Evolutionary conservation across 2,329 filamentous ascomycete species (phyloP).

Genomic region (Claviceps maximensis): DNA sequence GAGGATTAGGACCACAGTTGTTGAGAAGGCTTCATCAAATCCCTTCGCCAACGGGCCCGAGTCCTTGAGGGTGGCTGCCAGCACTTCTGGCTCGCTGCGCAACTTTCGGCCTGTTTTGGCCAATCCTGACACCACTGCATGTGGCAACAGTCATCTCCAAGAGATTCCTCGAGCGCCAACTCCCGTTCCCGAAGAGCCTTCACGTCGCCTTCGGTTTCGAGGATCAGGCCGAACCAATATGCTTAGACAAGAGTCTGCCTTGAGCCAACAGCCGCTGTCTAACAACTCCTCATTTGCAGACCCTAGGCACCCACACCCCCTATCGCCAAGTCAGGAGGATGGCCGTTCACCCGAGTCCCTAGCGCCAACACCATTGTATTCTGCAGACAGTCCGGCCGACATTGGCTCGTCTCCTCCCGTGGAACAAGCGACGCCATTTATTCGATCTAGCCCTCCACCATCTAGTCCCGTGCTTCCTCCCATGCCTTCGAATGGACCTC

Average conservation of each 20-base stretch:
- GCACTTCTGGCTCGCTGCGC: constrained; percentile 76
- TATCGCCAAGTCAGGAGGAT: constrained; percentile 34
- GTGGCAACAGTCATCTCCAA: constrained; percentile 42
- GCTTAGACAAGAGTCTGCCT: constrained; percentile 47
- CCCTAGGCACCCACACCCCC: constrained; percentile 25
- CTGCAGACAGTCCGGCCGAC: constrained; percentile 59
- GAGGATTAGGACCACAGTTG: constrained; percentile 63
- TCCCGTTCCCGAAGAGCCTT: constrained; percentile 46
- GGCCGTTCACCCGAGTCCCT: constrained; percentile 42
- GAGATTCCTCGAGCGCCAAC: constrained; percentile 66
- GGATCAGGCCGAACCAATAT: constrained; percentile 17
- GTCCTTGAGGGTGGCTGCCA: constrained; percentile 79
- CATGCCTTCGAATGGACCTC: constrained; percentile 45
- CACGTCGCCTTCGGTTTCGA: constrained; percentile 15
- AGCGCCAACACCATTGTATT: constrained; percentile 37
- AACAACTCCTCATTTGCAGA: constrained; percentile 33
- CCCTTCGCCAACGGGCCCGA: constrained; percentile 63
- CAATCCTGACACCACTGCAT: constrained; percentile 26
- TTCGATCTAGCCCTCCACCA: constrained; percentile 48
- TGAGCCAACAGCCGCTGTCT: constrained; percentile 36
- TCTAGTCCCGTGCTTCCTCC: constrained; percentile 69
- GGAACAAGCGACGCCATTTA: constrained; percentile 44
- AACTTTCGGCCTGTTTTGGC: constrained; percentile 62
- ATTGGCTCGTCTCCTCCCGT: constrained; percentile 87
- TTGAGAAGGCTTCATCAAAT: constrained; percentile 51